Evolutionary conservation across 108 stramenopile genomes (phyloP).

Genomic region (Nannochloropsis gaditana): DNA sequence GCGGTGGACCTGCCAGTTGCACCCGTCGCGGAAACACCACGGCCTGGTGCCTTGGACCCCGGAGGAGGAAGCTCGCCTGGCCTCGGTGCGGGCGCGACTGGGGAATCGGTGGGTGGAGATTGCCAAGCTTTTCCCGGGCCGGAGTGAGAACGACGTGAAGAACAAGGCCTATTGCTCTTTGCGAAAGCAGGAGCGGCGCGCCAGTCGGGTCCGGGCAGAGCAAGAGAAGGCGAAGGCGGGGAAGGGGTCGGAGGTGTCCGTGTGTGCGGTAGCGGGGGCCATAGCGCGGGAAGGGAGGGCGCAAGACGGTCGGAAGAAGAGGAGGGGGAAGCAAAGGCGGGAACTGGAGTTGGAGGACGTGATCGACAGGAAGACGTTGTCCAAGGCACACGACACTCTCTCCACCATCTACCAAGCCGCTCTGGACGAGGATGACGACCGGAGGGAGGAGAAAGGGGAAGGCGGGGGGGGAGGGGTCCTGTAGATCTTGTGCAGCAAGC

Average conservation of each 20-base stretch:
- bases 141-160: conserved; percentile 56
- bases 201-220: neutral
- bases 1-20: conserved; percentile 85
- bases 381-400: neutral
- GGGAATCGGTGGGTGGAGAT: conserved; percentile 44
- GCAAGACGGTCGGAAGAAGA: neutral
- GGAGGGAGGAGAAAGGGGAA: neutral
- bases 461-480: no score
- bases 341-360: neutral
- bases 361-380: neutral
- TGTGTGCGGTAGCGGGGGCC: neutral
- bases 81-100: conserved; percentile 47
- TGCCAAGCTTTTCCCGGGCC: conserved; percentile 38
- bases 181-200: conserved; percentile 50
- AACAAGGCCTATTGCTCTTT: conserved; percentile 58
- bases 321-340: neutral
- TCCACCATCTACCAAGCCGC: neutral
- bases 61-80: conserved; percentile 62
- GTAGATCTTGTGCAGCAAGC: no score
- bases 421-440: conserved; percentile 5
- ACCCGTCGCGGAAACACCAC: conserved; percentile 55
- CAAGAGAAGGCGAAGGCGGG: neutral
- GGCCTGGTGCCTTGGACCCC: conserved; percentile 61
- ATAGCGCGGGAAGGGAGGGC: neutral
- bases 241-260: neutral